These are phyloP conservation scores for Ceratocystis albifundus DNA, from an alignment of 2,329 filamentous ascomycete species.

Conservation along the genomic window DNA sequence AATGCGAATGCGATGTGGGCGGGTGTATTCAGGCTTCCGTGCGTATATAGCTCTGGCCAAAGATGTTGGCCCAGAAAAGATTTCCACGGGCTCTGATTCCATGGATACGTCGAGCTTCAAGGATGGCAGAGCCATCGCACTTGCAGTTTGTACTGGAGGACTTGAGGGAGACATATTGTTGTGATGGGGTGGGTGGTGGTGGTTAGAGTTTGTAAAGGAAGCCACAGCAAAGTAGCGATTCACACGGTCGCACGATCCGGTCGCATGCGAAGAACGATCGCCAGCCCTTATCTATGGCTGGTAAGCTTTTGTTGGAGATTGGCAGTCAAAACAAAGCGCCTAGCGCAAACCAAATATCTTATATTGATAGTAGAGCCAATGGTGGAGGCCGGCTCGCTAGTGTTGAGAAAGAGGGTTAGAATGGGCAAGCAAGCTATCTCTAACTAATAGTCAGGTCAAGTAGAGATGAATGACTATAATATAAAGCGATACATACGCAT, in stretches of 20 bases:
- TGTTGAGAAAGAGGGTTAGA: neutral
- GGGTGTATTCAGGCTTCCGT: conserved; percentile 67
- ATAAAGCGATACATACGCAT: conserved; percentile 4
- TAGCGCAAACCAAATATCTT: neutral
- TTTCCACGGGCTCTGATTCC: conserved; percentile 35
- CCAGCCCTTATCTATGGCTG: neutral
- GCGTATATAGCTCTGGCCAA: conserved; percentile 57
- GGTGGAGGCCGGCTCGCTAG: neutral
- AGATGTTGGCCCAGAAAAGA: conserved; percentile 42
- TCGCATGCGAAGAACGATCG: neutral
- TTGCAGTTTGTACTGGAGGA: neutral
- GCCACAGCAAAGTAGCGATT: neutral
- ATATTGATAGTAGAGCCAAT: neutral
- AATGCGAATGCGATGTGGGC: conserved; percentile 61
- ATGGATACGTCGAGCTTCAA: conserved; percentile 10
- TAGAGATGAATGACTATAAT: neutral
- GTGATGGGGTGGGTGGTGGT: neutral
- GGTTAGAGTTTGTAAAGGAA: neutral
- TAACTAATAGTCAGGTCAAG: neutral
- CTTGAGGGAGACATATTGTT: neutral
- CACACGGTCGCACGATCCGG: neutral
- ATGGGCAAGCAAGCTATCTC: neutral
- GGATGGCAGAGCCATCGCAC: neutral
- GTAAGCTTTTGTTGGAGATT: neutral
- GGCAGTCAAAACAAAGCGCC: neutral